Evolutionary conservation across 75 land plant genomes (phyloP), one percentile per base, ranked within the genome.

Genomic region (Ceratopteris richardii): DNA sequence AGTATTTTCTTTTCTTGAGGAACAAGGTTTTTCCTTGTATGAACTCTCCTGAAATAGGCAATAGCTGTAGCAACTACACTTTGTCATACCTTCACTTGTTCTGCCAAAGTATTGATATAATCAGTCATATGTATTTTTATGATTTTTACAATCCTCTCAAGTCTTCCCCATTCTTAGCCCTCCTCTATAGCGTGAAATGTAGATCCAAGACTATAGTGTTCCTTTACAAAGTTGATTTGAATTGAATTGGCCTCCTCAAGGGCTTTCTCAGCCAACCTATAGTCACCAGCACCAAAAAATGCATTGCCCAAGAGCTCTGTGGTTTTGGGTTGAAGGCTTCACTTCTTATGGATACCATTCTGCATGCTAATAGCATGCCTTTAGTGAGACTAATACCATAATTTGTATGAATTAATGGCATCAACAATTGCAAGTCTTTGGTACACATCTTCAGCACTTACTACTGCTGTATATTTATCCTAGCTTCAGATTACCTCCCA

Each of bases 321-420:
- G 90, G 76, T 94, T 96, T 0, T 75, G 70, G 0, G 98, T 91
- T 57, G 75, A 75, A 14, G 90, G 78, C 43, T 86, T 90, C 6
- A 91, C 96, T 41, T 96, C 96, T 73, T 94, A 91, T 21, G 90
- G 72, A 77, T 94, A 94, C 54, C 90, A 85, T 56, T 94, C 98
- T 71, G 91, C 83, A 22, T 96, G 69, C 81, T 66, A 94, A 50
- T 14, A 90, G 71, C 82, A 94, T 77, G 18, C 98, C 76, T 77
- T 83, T 84, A 1, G 64, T 83, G n/a, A 90, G 63, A 3, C 88
- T 72, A 51, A 94, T 82, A 0, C 96, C 98, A 29, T 90, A 73
- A 62, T 94, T 94, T 29, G 90, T 91, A 62, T 94, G 90, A 37
- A 94, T 77, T 65, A 90, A 91, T 5, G 98, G 98, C 29, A 90